Evolutionary conservation across 78 protist genomes (phyloP).

Genomic region (Isochrysis galbana): DNA sequence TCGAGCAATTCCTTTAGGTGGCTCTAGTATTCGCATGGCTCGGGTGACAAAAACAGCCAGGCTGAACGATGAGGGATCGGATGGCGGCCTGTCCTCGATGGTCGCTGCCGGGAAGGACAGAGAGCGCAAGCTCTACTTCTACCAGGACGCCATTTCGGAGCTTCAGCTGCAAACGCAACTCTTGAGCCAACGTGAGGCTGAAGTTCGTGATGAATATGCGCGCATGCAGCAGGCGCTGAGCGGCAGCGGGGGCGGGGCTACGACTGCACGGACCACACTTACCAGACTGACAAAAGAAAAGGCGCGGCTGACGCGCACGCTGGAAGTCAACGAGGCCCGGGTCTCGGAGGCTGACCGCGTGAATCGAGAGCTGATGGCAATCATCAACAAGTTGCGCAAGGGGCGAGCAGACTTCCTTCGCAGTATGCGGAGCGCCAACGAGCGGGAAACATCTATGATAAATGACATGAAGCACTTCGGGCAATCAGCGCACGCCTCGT

Average conservation of each 20-base stretch:
- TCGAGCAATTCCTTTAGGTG: no score
- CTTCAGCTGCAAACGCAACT: slow-evolving; percentile 15
- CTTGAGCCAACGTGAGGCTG: no score
- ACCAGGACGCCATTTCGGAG: neutral
- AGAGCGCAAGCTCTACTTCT: neutral
- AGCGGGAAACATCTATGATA: neutral
- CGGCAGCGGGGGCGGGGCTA: no score
- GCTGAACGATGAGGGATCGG: no score
- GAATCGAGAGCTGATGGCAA: neutral
- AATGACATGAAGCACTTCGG: slow-evolving; percentile 5
- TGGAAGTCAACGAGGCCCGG: neutral
- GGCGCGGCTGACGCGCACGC: neutral
- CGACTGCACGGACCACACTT: no score
- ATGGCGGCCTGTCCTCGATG: no score
- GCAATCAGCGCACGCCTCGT: neutral
- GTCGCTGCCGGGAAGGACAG: no score
- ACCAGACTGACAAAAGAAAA: no score
- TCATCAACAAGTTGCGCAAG: neutral
- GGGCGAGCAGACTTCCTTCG: neutral
- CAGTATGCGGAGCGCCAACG: neutral
- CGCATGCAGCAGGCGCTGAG: no score
- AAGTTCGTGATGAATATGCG: no score
- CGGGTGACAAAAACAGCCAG: no score
- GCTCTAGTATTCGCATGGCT: no score
- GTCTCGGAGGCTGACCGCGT: neutral